A percentile compares a stretch with the other conserved stretches of the same genome.
These are phyloP conservation scores for Piper betle DNA, from an alignment of 164 flowering plant genomes.

Conservation along the genomic window DNA sequence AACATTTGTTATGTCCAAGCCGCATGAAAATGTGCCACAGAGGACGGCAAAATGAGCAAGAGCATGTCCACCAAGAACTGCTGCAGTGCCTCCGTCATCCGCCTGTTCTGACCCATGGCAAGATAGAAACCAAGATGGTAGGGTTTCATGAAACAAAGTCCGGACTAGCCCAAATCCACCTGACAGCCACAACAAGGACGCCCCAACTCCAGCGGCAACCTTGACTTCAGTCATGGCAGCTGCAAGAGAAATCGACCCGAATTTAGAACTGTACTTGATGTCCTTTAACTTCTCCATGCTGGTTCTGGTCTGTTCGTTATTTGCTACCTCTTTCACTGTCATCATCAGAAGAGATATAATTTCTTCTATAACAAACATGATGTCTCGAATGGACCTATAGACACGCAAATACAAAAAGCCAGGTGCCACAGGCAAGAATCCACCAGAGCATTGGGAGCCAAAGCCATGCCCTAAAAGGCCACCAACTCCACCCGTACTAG, in stretches of 20 bases:
- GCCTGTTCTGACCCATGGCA: conserved; percentile 35
- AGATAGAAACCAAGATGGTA: conserved; percentile 93
- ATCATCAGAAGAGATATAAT: conserved; percentile 60
- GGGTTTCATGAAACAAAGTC: conserved; percentile 63
- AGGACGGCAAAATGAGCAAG: conserved; percentile 71
- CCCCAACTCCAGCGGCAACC: conserved; percentile 76
- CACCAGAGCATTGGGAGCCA: conserved; percentile 66
- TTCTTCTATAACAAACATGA: conserved; percentile 62
- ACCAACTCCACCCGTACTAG: conserved; percentile 69
- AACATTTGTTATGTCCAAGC: conserved; percentile 48
- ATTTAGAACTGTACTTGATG: conserved; percentile 32
- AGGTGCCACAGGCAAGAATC: conserved; percentile 93
- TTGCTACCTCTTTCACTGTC: conserved; percentile 57
- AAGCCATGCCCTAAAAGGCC: conserved; percentile 95
- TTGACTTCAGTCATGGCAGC: conserved; percentile 63
- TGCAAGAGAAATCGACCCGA: conserved; percentile 56
- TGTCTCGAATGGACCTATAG: conserved; percentile 52
- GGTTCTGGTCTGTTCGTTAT: conserved; percentile 23
- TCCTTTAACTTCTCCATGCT: conserved; percentile 34
- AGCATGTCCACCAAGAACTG: conserved; percentile 65
- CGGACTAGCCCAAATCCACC: conserved; percentile 72
- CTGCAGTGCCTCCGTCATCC: conserved; percentile 33
- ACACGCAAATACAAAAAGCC: conserved; percentile 87
- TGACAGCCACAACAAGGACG: conserved; percentile 71
- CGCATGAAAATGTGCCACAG: conserved; percentile 84